phyloP scores from a whole-genome alignment of 768 basidiomycete species.

The Leucosporidium scottii region DNA sequence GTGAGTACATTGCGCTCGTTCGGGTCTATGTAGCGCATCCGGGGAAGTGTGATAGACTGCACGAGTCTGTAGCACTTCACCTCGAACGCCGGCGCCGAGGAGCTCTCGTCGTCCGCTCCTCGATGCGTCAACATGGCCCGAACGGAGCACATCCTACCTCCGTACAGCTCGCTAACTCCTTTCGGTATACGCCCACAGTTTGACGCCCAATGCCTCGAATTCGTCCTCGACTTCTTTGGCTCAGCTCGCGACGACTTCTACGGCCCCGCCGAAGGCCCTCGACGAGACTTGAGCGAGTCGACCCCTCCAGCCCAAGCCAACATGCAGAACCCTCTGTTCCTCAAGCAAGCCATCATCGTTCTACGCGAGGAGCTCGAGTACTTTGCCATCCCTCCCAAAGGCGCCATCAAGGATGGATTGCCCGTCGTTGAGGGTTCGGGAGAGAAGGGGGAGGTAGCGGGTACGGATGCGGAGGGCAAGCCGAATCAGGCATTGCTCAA shows the following conservation, averaged over 20 bases:
- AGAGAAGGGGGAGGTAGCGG: constrained; percentile 50
- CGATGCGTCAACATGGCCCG: no score
- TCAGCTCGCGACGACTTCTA: constrained; percentile 85
- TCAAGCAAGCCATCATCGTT: constrained; percentile 97
- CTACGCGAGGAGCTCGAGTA: constrained; percentile 97
- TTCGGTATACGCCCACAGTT: constrained; percentile 54
- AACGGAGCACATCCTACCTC: no score
- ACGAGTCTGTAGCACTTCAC: no score
- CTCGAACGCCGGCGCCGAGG: no score
- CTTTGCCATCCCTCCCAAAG: constrained; percentile 79
- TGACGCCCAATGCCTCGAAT: constrained; percentile 93
- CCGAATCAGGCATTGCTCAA: constrained; percentile 70
- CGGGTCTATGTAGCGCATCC: not conserved
- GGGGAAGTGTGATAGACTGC: not conserved
- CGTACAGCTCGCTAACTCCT: no score
- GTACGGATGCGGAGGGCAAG: constrained; percentile 61
- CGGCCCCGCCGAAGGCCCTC: constrained; percentile 49
- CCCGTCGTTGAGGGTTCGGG: constrained; percentile 24
- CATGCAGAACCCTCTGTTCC: constrained; percentile 76
- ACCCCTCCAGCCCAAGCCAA: constrained; percentile 40
- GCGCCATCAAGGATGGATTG: constrained; percentile 12
- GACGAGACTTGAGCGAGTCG: constrained; percentile 26
- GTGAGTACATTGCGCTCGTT: constrained; percentile 51
- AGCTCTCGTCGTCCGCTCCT: no score
- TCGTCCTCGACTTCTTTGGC: constrained; percentile 85